Percentiles rank a stretch among this genome's conserved stretches.
Evolutionary conservation across 768 basidiomycete genomes (phyloP).

Genomic region (Rickenella mellea): DNA sequence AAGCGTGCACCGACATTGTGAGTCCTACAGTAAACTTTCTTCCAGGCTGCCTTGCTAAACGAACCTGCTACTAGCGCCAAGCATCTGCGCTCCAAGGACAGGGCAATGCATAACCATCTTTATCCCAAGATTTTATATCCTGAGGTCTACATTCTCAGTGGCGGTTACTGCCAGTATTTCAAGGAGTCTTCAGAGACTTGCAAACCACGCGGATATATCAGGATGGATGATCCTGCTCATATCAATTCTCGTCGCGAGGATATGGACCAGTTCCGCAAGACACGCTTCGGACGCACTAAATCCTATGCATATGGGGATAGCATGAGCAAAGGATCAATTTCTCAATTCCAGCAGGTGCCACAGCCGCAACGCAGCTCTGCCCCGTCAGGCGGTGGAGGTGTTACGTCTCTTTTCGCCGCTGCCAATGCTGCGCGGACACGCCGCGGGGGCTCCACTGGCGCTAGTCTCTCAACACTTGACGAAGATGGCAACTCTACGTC

Average conservation of each 20-base stretch:
- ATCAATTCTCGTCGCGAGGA: conserved; percentile 74
- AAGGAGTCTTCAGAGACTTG: conserved; percentile 60
- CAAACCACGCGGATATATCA: conserved; percentile 74
- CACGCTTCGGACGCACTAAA: conserved; percentile 80
- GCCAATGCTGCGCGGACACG: conserved; percentile 60
- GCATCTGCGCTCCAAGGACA: conserved; percentile 84
- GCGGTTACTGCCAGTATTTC: conserved; percentile 89
- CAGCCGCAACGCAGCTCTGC: conserved; percentile 58
- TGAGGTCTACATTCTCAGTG: conserved; percentile 93
- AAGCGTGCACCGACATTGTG: conserved; percentile 96
- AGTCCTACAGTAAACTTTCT: conserved; percentile 19
- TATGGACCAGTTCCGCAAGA: conserved; percentile 84
- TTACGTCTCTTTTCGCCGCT: conserved; percentile 54
- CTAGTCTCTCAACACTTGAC: conserved; percentile 44
- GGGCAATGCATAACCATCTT: conserved; percentile 74
- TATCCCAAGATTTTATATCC: conserved; percentile 95
- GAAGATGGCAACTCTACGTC: conserved; percentile 53
- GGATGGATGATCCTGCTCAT: conserved; percentile 91
- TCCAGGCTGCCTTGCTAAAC: conserved; percentile 4
- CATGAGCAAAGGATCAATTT: conserved; percentile 28
- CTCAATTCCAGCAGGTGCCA: conserved; percentile 21
- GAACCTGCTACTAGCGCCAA: conserved; percentile 57
- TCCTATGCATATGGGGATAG: conserved; percentile 90
- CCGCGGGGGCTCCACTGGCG: conserved; percentile 32
- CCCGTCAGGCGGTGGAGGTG: conserved; percentile 33